These are phyloP conservation scores for Glaciozyma antarctica DNA, from an alignment of 768 basidiomycete genomes.

Conservation along the genomic window DNA sequence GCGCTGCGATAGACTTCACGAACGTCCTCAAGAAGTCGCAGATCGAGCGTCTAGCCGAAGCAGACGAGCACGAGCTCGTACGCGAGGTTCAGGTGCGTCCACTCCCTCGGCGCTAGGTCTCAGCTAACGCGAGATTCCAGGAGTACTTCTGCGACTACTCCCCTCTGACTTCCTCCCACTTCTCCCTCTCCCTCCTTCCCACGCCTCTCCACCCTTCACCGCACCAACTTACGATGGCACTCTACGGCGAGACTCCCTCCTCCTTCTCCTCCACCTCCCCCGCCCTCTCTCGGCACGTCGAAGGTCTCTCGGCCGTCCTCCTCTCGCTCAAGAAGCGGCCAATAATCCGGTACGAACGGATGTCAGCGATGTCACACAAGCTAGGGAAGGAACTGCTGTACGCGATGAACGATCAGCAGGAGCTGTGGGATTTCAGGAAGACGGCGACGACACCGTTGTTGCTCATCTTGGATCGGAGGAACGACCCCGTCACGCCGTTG, in stretches of 20 bases:
- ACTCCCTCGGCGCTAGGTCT: neutral
- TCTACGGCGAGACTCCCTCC: slow-evolving; percentile 64
- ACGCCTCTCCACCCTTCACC: slow-evolving; percentile 45
- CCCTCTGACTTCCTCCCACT: slow-evolving; percentile 72
- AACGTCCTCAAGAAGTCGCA: slow-evolving; percentile 78
- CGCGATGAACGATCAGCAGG: slow-evolving; percentile 63
- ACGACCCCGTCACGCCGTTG: slow-evolving; percentile 93
- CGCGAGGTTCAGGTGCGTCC: slow-evolving; percentile 80
- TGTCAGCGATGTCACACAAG: slow-evolving; percentile 85
- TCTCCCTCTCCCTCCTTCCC: slow-evolving; percentile 73
- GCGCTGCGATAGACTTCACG: slow-evolving; percentile 66
- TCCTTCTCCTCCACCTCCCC: slow-evolving; percentile 50
- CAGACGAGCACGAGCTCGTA: slow-evolving; percentile 93
- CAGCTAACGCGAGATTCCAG: slow-evolving; percentile 38
- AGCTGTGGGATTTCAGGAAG: slow-evolving; percentile 82
- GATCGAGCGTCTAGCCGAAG: slow-evolving; percentile 86
- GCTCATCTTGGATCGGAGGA: slow-evolving; percentile 85
- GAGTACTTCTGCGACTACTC: slow-evolving; percentile 98
- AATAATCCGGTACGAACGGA: slow-evolving; percentile 82
- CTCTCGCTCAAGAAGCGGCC: slow-evolving; percentile 95
- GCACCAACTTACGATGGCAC: slow-evolving; percentile 35
- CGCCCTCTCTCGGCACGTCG: slow-evolving; percentile 59
- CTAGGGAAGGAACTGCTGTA: slow-evolving; percentile 80
- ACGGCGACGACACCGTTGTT: slow-evolving; percentile 81
- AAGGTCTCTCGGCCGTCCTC: slow-evolving; percentile 72